Conservation (phyloP, 1,284 basidiomycete genomes). For the Melampsora medusae region DNA sequence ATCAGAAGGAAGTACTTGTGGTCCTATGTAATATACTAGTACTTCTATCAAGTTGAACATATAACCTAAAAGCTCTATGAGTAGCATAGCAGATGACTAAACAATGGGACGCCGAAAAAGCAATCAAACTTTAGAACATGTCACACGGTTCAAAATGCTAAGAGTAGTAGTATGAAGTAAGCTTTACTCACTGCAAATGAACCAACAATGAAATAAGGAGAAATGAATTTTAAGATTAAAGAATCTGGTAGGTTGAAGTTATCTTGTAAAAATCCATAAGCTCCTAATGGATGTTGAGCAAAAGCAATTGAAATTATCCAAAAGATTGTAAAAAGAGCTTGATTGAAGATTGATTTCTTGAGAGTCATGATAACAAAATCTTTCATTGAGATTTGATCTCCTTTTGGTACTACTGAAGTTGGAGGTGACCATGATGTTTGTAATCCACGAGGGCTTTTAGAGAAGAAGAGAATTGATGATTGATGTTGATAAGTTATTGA, state of each 20-base stretch:
- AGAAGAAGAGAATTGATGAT: constrained; percentile 3
- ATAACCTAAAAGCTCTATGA: constrained; percentile 18
- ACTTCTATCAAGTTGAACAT: constrained; percentile 28
- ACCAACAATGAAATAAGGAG: neutral
- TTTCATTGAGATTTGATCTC: neutral
- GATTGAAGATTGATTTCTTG: constrained; percentile 4
- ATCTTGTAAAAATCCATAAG: constrained; percentile 13
- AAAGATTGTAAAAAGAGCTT: constrained; percentile 2
- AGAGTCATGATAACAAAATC: constrained; percentile 9
- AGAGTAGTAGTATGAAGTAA: too few species aligned
- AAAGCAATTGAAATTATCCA: constrained; percentile 12
- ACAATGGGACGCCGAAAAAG: neutral
- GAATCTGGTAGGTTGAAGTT: neutral
- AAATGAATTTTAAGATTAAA: neutral
- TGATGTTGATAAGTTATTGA: neutral
- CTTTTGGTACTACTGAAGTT: constrained; percentile 7
- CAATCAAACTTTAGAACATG: neutral
- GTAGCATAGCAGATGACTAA: constrained; percentile 29
- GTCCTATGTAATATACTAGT: constrained; percentile 25
- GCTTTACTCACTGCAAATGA: constrained; percentile 18
- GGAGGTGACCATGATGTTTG: constrained; percentile 33
- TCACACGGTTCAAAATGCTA: neutral
- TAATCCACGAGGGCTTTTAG: constrained; percentile 38
- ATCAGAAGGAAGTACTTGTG: constrained; percentile 25
- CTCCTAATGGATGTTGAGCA: constrained; percentile 21